These are phyloP conservation scores for Monosporascus sp. DNA, from an alignment of 2,329 filamentous ascomycete species.

Conservation along the genomic window DNA sequence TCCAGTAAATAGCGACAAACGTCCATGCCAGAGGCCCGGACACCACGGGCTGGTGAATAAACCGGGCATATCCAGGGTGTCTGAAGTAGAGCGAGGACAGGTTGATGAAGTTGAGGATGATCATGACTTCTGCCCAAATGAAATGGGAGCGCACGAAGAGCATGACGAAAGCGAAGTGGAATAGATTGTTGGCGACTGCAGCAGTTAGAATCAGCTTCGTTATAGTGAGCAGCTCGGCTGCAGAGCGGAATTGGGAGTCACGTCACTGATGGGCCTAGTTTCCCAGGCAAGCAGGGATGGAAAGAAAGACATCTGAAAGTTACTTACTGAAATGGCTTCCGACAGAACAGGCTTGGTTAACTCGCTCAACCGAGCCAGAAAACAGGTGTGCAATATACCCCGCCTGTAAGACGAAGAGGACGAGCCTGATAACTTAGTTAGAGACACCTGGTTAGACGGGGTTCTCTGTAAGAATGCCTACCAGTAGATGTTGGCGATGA, in stretches of 20 bases:
- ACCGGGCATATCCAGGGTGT: slow-evolving; percentile 63
- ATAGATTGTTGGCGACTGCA: slow-evolving; percentile 66
- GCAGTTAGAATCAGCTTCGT: background rate
- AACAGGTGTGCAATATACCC: slow-evolving; percentile 75
- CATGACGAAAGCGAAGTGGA: slow-evolving; percentile 76
- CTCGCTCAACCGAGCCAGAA: slow-evolving; percentile 54
- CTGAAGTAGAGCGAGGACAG: slow-evolving; percentile 75
- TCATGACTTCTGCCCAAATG: slow-evolving; percentile 67
- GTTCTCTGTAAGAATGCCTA: slow-evolving; percentile 24
- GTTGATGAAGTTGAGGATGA: slow-evolving; percentile 79
- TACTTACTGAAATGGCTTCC: slow-evolving; percentile 65
- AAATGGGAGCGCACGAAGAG: slow-evolving; percentile 76
- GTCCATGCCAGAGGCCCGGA: slow-evolving; percentile 81
- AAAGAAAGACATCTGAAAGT: background rate
- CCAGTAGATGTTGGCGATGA: slow-evolving; percentile 70
- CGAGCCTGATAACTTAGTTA: slow-evolving; percentile 44
- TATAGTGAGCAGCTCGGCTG: no score
- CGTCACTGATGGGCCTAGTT: no score
- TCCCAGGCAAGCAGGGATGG: no score
- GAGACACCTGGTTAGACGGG: background rate
- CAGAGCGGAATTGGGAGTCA: no score
- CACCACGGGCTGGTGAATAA: slow-evolving; percentile 71
- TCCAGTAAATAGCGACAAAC: slow-evolving; percentile 83
- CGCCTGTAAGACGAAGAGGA: slow-evolving; percentile 69
- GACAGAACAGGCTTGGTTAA: slow-evolving; percentile 68